These are phyloP conservation scores for Fusarium odoratissimum DNA, from an alignment of 2,329 filamentous ascomycete species.

Conservation along the genomic window DNA sequence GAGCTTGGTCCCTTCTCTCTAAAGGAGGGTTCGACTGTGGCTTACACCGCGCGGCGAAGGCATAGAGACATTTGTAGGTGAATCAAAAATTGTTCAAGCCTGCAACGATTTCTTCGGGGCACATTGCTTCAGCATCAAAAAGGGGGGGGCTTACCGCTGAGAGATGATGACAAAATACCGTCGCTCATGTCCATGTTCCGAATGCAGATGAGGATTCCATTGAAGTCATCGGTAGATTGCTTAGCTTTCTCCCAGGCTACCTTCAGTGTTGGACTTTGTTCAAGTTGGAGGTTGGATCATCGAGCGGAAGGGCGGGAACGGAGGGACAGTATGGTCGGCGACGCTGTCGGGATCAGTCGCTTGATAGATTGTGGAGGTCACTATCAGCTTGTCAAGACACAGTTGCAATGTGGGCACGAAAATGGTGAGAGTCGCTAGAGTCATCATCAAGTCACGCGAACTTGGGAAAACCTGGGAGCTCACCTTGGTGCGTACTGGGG, in stretches of 20 bases:
- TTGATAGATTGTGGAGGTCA: no score
- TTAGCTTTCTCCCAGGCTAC: accelerated
- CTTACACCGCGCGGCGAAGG: no score
- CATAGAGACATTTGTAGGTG: accelerated
- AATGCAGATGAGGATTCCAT: accelerated
- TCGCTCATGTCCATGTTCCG: accelerated
- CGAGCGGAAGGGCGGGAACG: accelerated
- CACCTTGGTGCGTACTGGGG: accelerated
- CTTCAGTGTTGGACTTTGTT: not conserved
- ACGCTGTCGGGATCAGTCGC: no score
- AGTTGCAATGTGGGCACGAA: no score
- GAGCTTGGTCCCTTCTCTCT: accelerated
- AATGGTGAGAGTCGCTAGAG: not conserved
- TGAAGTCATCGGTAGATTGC: no score
- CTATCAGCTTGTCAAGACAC: no score
- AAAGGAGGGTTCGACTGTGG: accelerated
- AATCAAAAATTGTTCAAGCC: not conserved
- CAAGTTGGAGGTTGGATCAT: not conserved
- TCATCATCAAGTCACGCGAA: not conserved
- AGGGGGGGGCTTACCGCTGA: not conserved
- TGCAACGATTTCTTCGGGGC: accelerated
- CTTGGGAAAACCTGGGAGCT: accelerated
- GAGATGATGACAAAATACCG: accelerated
- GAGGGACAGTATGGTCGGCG: accelerated
- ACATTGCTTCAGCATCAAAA: accelerated